Percentiles rank a stretch among this genome's conserved stretches.
These are phyloP conservation scores for Plasmodium chabaudi DNA, from an alignment of 169 alveolate species.

Conservation along the genomic window DNA sequence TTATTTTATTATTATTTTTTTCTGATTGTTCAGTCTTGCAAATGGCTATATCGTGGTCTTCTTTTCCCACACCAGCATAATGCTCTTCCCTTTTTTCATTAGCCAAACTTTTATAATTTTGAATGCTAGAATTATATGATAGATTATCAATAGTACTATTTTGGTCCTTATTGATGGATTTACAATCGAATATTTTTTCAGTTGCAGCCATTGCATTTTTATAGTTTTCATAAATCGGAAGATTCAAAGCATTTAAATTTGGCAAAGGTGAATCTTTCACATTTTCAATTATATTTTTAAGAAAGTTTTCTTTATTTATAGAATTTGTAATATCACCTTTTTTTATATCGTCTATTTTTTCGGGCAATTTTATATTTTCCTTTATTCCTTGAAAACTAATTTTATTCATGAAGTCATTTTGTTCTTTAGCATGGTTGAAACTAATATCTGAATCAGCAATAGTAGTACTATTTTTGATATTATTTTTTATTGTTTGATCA, in stretches of 20 bases:
- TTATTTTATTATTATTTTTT: background rate
- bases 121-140: slow-evolving; percentile 9
- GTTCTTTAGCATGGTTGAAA: background rate
- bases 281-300: slow-evolving; percentile 25
- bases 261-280: slow-evolving; percentile 12
- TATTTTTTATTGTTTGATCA: too few species aligned
- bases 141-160: slow-evolving; percentile 12
- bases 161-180: background rate
- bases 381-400: background rate
- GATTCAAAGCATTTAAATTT: slow-evolving; percentile 5
- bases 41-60: background rate
- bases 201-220: background rate
- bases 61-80: background rate
- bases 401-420: background rate
- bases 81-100: background rate
- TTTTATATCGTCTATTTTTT: background rate
- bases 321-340: background rate
- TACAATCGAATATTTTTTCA: background rate
- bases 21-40: background rate
- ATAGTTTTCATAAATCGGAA: slow-evolving; percentile 5
- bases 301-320: background rate
- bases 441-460: too few species aligned
- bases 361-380: background rate
- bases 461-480: too few species aligned
- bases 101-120: background rate